These are phyloP conservation scores for Peniophora sp. DNA, from an alignment of 1,284 basidiomycete genomes.

Conservation along the genomic window DNA sequence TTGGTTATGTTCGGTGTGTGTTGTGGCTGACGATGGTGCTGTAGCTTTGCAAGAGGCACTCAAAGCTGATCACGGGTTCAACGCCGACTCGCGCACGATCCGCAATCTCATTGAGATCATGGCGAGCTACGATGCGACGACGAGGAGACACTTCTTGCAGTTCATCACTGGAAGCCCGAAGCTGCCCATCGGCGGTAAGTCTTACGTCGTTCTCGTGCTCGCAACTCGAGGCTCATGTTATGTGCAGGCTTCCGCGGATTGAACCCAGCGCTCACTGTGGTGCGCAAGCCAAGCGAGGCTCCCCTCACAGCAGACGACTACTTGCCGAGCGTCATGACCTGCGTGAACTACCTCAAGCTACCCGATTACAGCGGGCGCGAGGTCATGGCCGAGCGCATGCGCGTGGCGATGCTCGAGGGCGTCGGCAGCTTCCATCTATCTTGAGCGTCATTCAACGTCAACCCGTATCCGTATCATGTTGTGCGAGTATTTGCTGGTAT, in stretches of 20 bases:
- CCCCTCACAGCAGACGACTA: slow-evolving; percentile 90
- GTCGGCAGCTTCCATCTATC: slow-evolving; percentile 87
- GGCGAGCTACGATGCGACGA: slow-evolving; percentile 65
- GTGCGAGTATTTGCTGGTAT: no score
- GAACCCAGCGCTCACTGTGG: slow-evolving; percentile 92
- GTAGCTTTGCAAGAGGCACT: slow-evolving; percentile 82
- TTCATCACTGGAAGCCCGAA: slow-evolving; percentile 97
- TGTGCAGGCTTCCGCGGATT: slow-evolving; percentile 86
- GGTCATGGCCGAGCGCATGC: slow-evolving; percentile 75
- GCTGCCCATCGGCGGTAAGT: slow-evolving; percentile 82
- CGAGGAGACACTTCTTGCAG: slow-evolving; percentile 86
- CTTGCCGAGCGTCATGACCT: slow-evolving; percentile 97
- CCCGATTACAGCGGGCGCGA: slow-evolving; percentile 86
- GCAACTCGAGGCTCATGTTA: neutral
- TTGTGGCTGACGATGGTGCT: slow-evolving; percentile 10
- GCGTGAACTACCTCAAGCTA: slow-evolving; percentile 93
- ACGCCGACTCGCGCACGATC: slow-evolving; percentile 87
- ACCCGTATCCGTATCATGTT: no score
- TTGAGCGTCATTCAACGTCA: neutral
- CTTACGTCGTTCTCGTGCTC: neutral
- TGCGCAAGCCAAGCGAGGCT: slow-evolving; percentile 92
- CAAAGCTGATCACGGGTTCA: slow-evolving; percentile 98
- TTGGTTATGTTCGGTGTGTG: slow-evolving; percentile 5
- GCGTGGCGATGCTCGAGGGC: slow-evolving; percentile 81
- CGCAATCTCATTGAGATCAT: slow-evolving; percentile 84